A percentile compares a stretch with the other conserved stretches of the same genome.
Conservation (phyloP, 1,284 basidiomycete species). For the Tilletia indica region DNA sequence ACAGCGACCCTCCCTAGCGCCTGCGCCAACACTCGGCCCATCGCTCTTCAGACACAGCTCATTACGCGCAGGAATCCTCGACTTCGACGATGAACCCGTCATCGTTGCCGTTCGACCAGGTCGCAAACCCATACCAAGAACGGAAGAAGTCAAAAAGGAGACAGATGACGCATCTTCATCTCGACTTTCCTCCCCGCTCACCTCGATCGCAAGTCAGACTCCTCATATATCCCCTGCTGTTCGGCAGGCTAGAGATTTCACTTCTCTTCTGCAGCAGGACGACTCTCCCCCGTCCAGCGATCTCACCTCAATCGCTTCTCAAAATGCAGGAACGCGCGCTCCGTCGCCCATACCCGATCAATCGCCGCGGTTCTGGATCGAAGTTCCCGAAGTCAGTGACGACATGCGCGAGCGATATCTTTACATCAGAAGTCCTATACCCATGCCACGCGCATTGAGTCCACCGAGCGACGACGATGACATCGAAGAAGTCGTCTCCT, state of each 20-base stretch:
- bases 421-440: neutral
- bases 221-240: neutral
- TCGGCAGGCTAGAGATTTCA: neutral
- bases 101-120: too few species aligned
- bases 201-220: too few species aligned
- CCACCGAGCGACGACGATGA: neutral
- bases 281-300: neutral
- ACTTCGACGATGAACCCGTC: too few species aligned
- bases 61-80: too few species aligned
- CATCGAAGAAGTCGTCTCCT: neutral
- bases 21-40: too few species aligned
- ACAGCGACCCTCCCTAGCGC: too few species aligned
- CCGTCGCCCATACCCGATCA: neutral
- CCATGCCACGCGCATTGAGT: neutral
- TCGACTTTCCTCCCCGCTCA: too few species aligned
- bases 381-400: neutral
- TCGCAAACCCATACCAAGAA: too few species aligned
- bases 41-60: too few species aligned
- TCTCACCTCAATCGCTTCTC: neutral
- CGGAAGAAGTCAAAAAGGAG: too few species aligned
- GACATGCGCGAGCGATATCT: neutral
- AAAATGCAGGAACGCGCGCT: neutral
- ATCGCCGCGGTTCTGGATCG: conserved; percentile 7
- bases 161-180: too few species aligned
- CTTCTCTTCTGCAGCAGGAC: neutral